Percentiles rank a stretch among this genome's conserved stretches.
Conservation (phyloP, 2,329 filamentous ascomycete species). For the Alternaria sp. region DNA sequence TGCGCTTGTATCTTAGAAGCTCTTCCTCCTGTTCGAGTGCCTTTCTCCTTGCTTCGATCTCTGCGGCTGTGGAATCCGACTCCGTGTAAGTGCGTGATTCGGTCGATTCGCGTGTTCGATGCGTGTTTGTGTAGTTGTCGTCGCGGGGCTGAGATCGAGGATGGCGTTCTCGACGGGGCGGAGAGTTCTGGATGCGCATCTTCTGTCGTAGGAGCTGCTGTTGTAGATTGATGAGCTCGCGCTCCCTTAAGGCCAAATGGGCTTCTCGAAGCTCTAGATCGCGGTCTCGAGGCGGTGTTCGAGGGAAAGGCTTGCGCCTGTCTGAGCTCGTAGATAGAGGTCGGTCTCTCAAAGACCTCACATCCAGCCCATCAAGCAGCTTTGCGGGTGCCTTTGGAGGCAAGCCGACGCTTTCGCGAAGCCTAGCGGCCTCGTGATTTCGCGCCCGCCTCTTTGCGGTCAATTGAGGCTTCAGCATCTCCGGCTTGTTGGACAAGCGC, state of each 20-base stretch:
- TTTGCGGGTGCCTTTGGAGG: neutral
- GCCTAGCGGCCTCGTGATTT: neutral
- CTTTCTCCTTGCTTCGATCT: constrained; percentile 11
- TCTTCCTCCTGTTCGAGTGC: constrained; percentile 14
- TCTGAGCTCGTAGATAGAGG: neutral
- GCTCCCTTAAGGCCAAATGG: constrained; percentile 10
- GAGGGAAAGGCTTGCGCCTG: neutral
- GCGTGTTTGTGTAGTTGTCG: neutral
- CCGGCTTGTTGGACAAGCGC: constrained; percentile 1
- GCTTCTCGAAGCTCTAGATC: constrained; percentile 11
- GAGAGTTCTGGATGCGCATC: neutral
- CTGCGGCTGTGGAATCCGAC: neutral
- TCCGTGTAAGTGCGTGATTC: neutral
- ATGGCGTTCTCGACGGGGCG: neutral
- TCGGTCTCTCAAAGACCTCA: neutral
- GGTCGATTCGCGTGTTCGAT: neutral
- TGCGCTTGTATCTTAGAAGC: constrained; percentile 15
- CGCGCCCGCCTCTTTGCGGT: neutral
- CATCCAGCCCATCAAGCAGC: neutral
- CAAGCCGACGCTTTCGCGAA: neutral
- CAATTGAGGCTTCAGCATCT: constrained; percentile 1
- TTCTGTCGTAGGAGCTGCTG: constrained; percentile 7
- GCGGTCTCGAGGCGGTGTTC: neutral
- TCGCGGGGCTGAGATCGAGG: neutral
- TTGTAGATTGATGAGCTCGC: constrained; percentile 11